These are phyloP conservation scores for Silene noctiflora DNA, from an alignment of 179 eudicot genomes.

Conservation along the genomic window DNA sequence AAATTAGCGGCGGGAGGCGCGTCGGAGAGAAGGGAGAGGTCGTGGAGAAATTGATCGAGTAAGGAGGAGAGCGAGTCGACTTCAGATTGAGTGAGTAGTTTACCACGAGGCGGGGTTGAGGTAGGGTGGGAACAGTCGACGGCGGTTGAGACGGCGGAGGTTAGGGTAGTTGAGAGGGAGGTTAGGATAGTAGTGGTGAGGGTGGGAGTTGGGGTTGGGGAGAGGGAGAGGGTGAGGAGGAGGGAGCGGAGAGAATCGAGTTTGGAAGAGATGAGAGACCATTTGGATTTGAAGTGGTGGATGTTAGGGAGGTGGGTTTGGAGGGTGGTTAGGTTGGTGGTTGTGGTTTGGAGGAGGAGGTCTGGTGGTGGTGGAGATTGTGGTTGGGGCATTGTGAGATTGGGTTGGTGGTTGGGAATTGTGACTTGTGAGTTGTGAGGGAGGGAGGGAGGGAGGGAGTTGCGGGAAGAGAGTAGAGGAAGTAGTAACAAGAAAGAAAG, in stretches of 20 bases:
- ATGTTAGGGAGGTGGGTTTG: constrained; percentile 26
- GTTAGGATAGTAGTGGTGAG: constrained; percentile 24
- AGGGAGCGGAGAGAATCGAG: constrained; percentile 43
- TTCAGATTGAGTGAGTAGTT: constrained; percentile 73
- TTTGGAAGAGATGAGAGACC: constrained; percentile 60
- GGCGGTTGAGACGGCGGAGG: constrained; percentile 28
- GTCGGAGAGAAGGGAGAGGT: constrained; percentile 46
- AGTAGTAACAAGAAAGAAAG: too few relatives aligned
- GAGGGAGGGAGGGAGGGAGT: too few relatives aligned
- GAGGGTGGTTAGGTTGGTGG: constrained; percentile 18
- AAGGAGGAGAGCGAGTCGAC: constrained; percentile 52
- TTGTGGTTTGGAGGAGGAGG: constrained; percentile 19
- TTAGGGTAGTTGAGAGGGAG: constrained; percentile 26
- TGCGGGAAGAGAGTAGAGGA: background rate
- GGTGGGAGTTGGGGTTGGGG: constrained; percentile 17
- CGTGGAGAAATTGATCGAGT: constrained; percentile 45
- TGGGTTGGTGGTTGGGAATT: background rate
- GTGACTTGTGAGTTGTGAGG: too few relatives aligned
- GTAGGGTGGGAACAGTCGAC: constrained; percentile 29
- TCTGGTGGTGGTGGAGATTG: constrained; percentile 24
- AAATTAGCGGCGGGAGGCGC: constrained; percentile 4
- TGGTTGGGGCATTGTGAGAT: constrained; percentile 18
- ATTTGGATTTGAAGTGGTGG: constrained; percentile 53
- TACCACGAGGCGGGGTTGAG: constrained; percentile 43
- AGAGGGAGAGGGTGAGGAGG: constrained; percentile 32